phyloP scores from a whole-genome alignment of 1,284 basidiomycete genomes.

The Ustilago xerochloae region DNA sequence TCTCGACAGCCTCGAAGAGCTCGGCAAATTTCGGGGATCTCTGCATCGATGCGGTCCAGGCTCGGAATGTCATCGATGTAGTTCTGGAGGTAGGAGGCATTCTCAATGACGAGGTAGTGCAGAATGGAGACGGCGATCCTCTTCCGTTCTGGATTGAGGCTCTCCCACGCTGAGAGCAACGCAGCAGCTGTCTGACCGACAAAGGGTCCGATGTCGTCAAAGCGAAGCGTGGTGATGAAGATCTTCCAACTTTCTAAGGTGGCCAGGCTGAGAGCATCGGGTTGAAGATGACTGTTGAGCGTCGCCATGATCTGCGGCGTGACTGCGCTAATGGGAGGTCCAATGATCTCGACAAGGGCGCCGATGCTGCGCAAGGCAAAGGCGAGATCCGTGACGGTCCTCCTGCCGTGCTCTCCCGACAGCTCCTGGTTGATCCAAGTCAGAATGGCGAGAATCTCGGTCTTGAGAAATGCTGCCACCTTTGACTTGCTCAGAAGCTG shows the following conservation, averaged over 20 bases:
- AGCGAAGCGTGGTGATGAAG: conserved; percentile 80
- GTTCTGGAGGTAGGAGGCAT: conserved; percentile 70
- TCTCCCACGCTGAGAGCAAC: conserved; percentile 81
- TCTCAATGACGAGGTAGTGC: conserved; percentile 78
- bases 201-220: conserved; percentile 82
- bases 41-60: conserved; percentile 70
- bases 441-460: conserved; percentile 63
- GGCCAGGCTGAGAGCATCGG: conserved; percentile 79
- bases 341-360: conserved; percentile 78
- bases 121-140: conserved; percentile 76
- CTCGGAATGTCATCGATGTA: conserved; percentile 74
- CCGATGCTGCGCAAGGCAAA: conserved; percentile 76
- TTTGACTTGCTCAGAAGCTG: conserved; percentile 16
- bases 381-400: conserved; percentile 51
- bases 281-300: conserved; percentile 85
- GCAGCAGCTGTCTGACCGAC: conserved; percentile 89
- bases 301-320: conserved; percentile 82
- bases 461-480: conserved; percentile 51
- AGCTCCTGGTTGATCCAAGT: conserved; percentile 66
- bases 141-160: conserved; percentile 74
- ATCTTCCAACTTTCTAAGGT: conserved; percentile 84
- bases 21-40: conserved; percentile 63
- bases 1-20: conserved; percentile 57
- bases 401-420: conserved; percentile 58
- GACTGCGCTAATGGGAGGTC: conserved; percentile 67